Evolutionary conservation across 108 stramenopile species (phyloP).

Genomic region (Licmophora abbreviata): DNA sequence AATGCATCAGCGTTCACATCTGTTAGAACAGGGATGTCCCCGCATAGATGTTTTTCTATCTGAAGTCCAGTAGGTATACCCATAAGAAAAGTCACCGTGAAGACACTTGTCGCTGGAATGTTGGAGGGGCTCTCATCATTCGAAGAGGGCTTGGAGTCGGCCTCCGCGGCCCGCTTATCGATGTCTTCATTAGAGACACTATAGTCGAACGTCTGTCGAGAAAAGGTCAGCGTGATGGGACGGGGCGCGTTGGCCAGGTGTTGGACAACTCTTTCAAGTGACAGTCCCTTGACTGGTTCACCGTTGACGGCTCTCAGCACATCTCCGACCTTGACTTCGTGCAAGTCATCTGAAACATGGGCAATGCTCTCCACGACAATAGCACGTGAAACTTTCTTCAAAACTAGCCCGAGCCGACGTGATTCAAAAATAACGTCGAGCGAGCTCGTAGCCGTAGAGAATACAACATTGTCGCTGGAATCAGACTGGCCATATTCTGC

Average conservation of each 20-base stretch:
- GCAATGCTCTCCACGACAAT: slow-evolving; percentile 38
- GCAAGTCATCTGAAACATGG: slow-evolving; percentile 7
- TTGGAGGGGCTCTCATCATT: not conserved
- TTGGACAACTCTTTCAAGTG: slow-evolving; percentile 35
- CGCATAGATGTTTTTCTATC: slow-evolving; percentile 1
- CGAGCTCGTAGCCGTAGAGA: not conserved
- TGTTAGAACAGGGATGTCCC: slow-evolving; percentile 1
- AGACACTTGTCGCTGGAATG: not conserved
- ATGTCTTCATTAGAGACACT: not conserved
- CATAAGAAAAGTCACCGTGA: not conserved
- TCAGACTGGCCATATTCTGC: slow-evolving; percentile 1
- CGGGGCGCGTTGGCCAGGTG: slow-evolving; percentile 21
- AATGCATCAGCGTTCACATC: not conserved
- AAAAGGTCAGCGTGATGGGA: slow-evolving; percentile 39
- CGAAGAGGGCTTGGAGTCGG: not conserved
- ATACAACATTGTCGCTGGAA: not conserved
- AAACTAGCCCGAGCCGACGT: slow-evolving; percentile 36
- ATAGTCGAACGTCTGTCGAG: not conserved
- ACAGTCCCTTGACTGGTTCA: slow-evolving; percentile 5
- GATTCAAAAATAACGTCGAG: slow-evolving; percentile 31
- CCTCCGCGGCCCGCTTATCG: too few species aligned
- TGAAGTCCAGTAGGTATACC: slow-evolving; percentile 12
- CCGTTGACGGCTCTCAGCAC: slow-evolving; percentile 28
- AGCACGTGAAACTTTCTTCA: slow-evolving; percentile 22
- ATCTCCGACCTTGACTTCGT: slow-evolving; percentile 36